Base-by-base conservation (phyloP, 23 red algal species). In the Gracilaria gracilis region DNA sequence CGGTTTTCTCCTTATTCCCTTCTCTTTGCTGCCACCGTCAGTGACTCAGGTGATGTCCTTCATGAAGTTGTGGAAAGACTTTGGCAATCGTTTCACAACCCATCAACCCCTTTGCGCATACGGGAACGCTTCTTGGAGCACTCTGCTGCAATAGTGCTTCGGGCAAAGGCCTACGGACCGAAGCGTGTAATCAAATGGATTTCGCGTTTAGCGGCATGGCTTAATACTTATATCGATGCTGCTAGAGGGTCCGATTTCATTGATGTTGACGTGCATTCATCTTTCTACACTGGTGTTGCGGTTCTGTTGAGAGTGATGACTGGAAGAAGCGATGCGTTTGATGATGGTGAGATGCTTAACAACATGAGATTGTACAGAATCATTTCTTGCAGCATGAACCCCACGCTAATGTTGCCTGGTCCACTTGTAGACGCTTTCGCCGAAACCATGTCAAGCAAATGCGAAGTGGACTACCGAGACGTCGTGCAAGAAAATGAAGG, bases 141-240 rank as follows among this genome's bases (percentile, higher is more conserved):
- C 40, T 74, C 84, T 20, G 51, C 28, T 77, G 20, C 67, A 61
- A 58, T 88, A 2, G 49, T 88, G n/a, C 4, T 88, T 17, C 69
- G 69, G 21, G 67, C 69, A 23, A 75, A 28, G 74, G 27, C 27
- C 3, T 70, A 70, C 36, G 31, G n/a, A 0, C 23, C 61, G 9
- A 9, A 64, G 40, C 40, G 29, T 21, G 84, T 78, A 17, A 12
- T 76, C 14, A 59, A 64, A 42, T 88, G 84, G 84, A 33, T 78
- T 58, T 21, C 27, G 0, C 42, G 66, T 20, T 53, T 88, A 53
- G 84, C 84, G 38, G 51, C 24, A 23, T 88, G 84, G 84, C 29
- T 88, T 40, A 88, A 88, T 64, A 54, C 53, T 1, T 88, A 88
- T 77, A 58, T 88, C 14, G 84, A 88, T 21, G 42, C 66, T 17